Conservation (phyloP, 2,329 filamentous ascomycete genomes). For the Neonectria neomacrospora region DNA sequence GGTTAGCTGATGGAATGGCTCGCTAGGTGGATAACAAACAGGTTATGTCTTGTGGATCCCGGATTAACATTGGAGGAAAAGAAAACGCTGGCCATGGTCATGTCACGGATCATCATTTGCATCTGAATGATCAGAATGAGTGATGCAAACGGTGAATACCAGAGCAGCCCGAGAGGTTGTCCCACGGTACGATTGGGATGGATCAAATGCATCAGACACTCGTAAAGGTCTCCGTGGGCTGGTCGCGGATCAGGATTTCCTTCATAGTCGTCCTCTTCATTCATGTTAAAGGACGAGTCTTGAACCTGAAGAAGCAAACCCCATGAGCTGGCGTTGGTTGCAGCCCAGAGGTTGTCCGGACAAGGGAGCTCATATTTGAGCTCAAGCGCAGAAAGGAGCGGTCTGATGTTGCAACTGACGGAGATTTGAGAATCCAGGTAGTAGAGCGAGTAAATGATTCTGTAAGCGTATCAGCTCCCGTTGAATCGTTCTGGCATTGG, state of each 20-base stretch:
- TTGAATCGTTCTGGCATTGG: too few species aligned
- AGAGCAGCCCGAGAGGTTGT: conserved; percentile 22
- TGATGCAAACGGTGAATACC: conserved; percentile 27
- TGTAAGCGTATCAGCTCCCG: background rate
- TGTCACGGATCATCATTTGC: conserved; percentile 30
- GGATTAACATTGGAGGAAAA: conserved; percentile 20
- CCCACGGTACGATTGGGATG: conserved; percentile 15
- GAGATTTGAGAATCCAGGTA: conserved; percentile 25
- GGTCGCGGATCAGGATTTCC: conserved; percentile 23
- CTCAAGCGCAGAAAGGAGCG: conserved; percentile 21
- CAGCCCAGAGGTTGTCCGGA: conserved; percentile 24
- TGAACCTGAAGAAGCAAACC: conserved; percentile 20
- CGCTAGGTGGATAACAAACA: background rate
- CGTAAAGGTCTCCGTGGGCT: conserved; percentile 24
- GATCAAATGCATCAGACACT: conserved; percentile 24
- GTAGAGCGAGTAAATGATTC: conserved; percentile 24
- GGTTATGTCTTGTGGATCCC: conserved; percentile 17
- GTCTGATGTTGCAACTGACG: conserved; percentile 25
- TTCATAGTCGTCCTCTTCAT: conserved; percentile 30
- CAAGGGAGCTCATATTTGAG: conserved; percentile 26
- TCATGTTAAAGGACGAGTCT: conserved; percentile 22
- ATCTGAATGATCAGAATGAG: conserved; percentile 27
- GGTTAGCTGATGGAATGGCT: background rate
- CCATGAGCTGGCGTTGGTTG: conserved; percentile 21
- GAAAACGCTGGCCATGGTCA: conserved; percentile 27